These are phyloP conservation scores for Amoeboaphelidium protococcarum DNA, from an alignment of 371 early-diverging fungal species.

Conservation along the genomic window DNA sequence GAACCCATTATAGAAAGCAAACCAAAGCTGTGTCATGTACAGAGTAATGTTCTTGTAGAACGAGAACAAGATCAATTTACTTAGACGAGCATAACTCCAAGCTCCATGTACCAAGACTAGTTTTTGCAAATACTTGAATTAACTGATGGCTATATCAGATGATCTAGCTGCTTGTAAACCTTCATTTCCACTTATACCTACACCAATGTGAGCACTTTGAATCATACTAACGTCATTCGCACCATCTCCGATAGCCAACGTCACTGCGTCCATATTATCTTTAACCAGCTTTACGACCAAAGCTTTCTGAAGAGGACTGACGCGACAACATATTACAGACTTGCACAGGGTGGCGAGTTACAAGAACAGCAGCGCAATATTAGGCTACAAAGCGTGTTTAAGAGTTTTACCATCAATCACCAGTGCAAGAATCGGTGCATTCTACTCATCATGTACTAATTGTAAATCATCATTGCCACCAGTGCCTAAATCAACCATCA, in stretches of 20 bases:
- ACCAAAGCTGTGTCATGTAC: constrained; percentile 93
- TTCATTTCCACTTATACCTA: constrained; percentile 92
- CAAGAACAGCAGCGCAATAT: constrained; percentile 22
- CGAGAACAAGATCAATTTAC: constrained; percentile 30
- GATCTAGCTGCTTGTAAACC: constrained; percentile 88
- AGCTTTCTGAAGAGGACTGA: constrained; percentile 80
- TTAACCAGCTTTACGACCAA: constrained; percentile 76
- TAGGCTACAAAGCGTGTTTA: constrained; percentile 34
- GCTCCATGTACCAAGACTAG: constrained; percentile 74
- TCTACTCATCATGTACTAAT: neutral
- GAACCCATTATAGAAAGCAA: constrained; percentile 62
- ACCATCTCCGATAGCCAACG: constrained; percentile 87
- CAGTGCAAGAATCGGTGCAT: constrained; percentile 23
- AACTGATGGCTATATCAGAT: constrained; percentile 83
- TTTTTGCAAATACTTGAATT: constrained; percentile 68
- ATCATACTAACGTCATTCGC: constrained; percentile 98
- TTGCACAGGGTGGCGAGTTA: constrained; percentile 50
- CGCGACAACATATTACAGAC: constrained; percentile 73
- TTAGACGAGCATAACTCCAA: constrained; percentile 71
- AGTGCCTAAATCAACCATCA: no score
- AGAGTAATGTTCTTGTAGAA: constrained; percentile 49
- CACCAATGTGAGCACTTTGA: constrained; percentile 81
- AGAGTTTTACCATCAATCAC: constrained; percentile 74
- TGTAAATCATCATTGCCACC: no score
- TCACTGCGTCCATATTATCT: constrained; percentile 36